A percentile compares a stretch with the other conserved stretches of the same genome.
Conservation (phyloP, 495 filamentous ascomycete species). For the Podospora pseudopauciseta region DNA sequence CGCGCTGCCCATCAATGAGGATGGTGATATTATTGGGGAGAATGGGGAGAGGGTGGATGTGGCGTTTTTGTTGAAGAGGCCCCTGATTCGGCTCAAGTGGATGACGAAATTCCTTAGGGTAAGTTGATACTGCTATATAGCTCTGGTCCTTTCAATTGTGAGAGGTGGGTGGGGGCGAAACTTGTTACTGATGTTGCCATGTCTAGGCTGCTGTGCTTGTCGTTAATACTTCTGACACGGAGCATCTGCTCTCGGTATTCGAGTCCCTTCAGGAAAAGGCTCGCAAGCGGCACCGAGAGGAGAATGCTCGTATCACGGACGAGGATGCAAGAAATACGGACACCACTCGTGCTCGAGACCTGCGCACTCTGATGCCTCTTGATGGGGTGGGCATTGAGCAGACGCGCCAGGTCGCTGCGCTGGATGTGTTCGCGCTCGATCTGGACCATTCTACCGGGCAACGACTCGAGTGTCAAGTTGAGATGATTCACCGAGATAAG, state of each 20-base stretch:
- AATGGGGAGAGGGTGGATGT: conserved; percentile 92
- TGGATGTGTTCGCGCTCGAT: conserved; percentile 84
- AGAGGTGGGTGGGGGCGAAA: background rate
- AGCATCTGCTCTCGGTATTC: conserved; percentile 42
- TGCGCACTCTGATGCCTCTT: conserved; percentile 66
- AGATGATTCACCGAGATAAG: conserved; percentile 81
- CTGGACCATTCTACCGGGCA: conserved; percentile 87
- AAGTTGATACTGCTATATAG: conserved; percentile 16
- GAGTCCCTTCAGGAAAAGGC: conserved; percentile 73
- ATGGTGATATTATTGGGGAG: conserved; percentile 71
- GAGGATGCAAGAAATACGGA: conserved; percentile 84
- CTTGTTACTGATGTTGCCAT: background rate
- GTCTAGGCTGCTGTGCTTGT: conserved; percentile 45
- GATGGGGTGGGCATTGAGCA: conserved; percentile 68
- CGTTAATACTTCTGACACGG: conserved; percentile 27
- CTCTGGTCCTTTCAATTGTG: background rate
- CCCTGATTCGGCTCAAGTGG: conserved; percentile 83
- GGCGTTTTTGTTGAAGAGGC: conserved; percentile 85
- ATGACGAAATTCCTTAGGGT: conserved; percentile 80
- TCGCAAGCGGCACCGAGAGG: conserved; percentile 75
- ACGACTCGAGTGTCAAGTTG: conserved; percentile 81
- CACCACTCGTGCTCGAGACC: conserved; percentile 70
- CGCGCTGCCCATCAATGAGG: conserved; percentile 68
- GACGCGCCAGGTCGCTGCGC: conserved; percentile 71
- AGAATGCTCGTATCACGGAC: conserved; percentile 83